Conservation (phyloP, 2,329 filamentous ascomycete species). For the Pyrenophora seminiperda region DNA sequence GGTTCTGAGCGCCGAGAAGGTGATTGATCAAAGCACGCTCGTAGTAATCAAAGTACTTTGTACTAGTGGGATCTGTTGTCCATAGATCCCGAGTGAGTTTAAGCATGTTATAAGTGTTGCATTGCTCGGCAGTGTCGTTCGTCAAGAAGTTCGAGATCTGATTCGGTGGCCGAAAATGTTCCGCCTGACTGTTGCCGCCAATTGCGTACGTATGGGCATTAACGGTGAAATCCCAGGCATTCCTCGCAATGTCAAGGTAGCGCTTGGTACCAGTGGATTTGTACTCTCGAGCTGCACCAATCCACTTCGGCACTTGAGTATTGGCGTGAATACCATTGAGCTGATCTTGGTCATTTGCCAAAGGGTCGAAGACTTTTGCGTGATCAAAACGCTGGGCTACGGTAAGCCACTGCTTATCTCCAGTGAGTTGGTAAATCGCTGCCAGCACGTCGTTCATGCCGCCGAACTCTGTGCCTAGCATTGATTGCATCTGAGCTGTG, state of each 20-base stretch:
- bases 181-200: conserved; percentile 60
- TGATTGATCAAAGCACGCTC: conserved; percentile 59
- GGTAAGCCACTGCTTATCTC: conserved; percentile 54
- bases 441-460: conserved; percentile 61
- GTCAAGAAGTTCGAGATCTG: conserved; percentile 54
- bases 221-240: conserved; percentile 57
- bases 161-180: conserved; percentile 57
- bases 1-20: conserved; percentile 57
- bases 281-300: conserved; percentile 57
- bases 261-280: conserved; percentile 53
- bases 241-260: conserved; percentile 57
- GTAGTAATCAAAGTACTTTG: conserved; percentile 60
- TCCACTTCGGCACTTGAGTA: conserved; percentile 61
- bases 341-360: conserved; percentile 53
- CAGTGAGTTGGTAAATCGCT: conserved; percentile 55
- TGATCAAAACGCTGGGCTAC: conserved; percentile 59
- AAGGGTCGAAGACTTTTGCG: conserved; percentile 53
- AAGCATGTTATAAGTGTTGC: conserved; percentile 64
- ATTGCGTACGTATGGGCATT: conserved; percentile 58
- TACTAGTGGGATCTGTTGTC: conserved; percentile 49
- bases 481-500: conserved; percentile 54
- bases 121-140: conserved; percentile 58
- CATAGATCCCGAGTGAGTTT: conserved; percentile 61
- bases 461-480: conserved; percentile 58
- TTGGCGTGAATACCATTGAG: conserved; percentile 59